A percentile compares a stretch with the other conserved stretches of the same genome.
phyloP scores from a whole-genome alignment of 257 asterid species.

The Perilla frutescens region DNA sequence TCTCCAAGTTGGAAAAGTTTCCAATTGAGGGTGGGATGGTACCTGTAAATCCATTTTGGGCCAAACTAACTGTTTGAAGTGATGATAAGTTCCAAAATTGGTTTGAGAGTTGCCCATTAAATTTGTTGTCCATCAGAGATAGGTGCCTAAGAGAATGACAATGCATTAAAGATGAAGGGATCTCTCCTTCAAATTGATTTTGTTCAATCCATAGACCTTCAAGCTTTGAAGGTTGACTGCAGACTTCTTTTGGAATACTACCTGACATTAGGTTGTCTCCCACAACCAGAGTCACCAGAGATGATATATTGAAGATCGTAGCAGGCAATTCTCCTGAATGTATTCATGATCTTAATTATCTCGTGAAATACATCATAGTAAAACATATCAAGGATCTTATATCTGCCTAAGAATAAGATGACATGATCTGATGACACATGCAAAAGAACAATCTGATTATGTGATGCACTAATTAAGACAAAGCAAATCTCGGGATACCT shows the following conservation, averaged over 20 bases:
- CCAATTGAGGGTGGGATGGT: conserved; percentile 26
- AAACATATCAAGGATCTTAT: too few species aligned
- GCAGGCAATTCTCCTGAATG: conserved; percentile 22
- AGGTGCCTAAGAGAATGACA: not conserved
- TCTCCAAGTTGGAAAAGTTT: conserved; percentile 16
- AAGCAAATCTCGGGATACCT: too few species aligned
- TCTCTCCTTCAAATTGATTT: not conserved
- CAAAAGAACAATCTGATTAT: too few species aligned
- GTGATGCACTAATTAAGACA: too few species aligned
- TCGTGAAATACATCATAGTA: too few species aligned
- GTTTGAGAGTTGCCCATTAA: not conserved
- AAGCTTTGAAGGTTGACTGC: not conserved
- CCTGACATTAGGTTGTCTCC: not conserved
- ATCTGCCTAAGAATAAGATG: too few species aligned
- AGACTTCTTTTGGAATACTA: not conserved
- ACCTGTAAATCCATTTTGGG: not conserved
- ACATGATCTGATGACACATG: too few species aligned
- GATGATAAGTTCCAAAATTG: not conserved
- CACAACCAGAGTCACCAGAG: not conserved
- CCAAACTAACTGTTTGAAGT: not conserved
- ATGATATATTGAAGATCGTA: conserved; percentile 12
- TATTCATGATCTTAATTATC: too few species aligned
- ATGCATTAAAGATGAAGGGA: not conserved
- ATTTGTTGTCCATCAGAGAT: not conserved
- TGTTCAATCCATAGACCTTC: not conserved